Percentiles rank a stretch among this genome's conserved stretches.
Conservation (phyloP, 768 basidiomycete species). For the Termitomyces sp. region DNA sequence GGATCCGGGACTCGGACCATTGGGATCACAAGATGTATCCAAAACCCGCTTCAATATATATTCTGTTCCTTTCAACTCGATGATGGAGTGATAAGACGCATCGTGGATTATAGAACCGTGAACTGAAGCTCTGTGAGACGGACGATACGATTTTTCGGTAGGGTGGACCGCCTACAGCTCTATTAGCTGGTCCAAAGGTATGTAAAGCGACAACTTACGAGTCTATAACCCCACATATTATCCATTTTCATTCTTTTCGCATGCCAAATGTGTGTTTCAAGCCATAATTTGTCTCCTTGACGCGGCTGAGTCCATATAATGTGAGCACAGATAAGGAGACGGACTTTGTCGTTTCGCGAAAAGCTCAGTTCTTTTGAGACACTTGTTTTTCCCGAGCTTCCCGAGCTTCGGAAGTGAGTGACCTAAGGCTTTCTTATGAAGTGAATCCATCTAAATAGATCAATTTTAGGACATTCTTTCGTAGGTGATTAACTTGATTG, state of each 20-base stretch:
- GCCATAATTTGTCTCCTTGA: conserved; percentile 82
- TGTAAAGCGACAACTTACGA: conserved; percentile 40
- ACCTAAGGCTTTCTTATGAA: conserved; percentile 29
- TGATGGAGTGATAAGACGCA: conserved; percentile 74
- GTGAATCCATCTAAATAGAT: conserved; percentile 39
- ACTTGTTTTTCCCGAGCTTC: conserved; percentile 59
- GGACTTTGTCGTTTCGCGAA: conserved; percentile 74
- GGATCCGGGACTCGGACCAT: conserved; percentile 53
- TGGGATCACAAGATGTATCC: conserved; percentile 57
- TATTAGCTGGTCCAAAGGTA: not conserved
- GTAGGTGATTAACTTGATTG: not conserved
- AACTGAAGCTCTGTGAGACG: conserved; percentile 83
- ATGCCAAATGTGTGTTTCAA: conserved; percentile 97
- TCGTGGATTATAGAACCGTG: conserved; percentile 88
- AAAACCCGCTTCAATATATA: conserved; percentile 44
- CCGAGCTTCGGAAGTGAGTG: conserved; percentile 58
- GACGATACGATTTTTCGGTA: conserved; percentile 87
- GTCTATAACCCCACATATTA: conserved; percentile 85
- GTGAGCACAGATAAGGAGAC: conserved; percentile 3
- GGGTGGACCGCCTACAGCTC: conserved; percentile 65
- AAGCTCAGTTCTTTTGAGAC: conserved; percentile 48
- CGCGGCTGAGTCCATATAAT: not conserved
- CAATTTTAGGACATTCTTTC: not conserved
- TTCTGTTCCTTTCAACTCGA: conserved; percentile 69
- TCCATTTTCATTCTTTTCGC: conserved; percentile 96